Evolutionary conservation across 768 basidiomycete species (phyloP), one percentile per base, ranked within the genome.

Genomic region (Lactifluus rugatus): DNA sequence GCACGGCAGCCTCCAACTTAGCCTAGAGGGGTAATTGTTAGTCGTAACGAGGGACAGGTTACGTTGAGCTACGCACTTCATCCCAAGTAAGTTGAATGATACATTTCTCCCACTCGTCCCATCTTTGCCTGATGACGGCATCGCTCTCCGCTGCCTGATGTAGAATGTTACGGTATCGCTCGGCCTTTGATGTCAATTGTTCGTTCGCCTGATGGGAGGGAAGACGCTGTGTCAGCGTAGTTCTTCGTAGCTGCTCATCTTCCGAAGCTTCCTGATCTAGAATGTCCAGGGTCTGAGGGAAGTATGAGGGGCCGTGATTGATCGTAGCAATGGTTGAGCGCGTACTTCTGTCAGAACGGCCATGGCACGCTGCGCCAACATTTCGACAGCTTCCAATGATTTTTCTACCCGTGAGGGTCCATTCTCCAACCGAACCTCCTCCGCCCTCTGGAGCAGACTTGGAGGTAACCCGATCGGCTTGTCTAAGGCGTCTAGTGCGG

Each of bases 241-340:
- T 78, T 61, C 78, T 77, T 16, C 85, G 81, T 31, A 81, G 74
- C 11, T 79, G 76, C 68, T 91, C 89, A 63, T 93, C 89, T 66
- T 91, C 88, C 14, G 86, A 87, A 16, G 87, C 88, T 70, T 96
- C 94, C 45, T 81, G 82, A 64, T 95, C 93, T n/a, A 99, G 73
- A 21, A 94, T 82, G 65, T 93, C 92, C 75, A 93, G 79, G 0
- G 91, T 83, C 93, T 96, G 62, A 19, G 26, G 17, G 52, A 57
- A 16, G 39, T n/a, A n/a, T n/a, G n/a, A 60, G 5, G 9, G 7
- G 39, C 51, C 25, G 48, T 13, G 37, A 46, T 21, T 26, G 17
- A 52, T 37, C n/a, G 34, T 36, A 55, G 31, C 9, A 47, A 13
- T 17, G n/a, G 36, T 58, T n/a, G 44, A 28, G 28, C 50, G 49